Evolutionary conservation across 1,284 basidiomycete genomes (phyloP), one percentile per base, ranked within the genome.

Genomic region (Trametes versicolor): DNA sequence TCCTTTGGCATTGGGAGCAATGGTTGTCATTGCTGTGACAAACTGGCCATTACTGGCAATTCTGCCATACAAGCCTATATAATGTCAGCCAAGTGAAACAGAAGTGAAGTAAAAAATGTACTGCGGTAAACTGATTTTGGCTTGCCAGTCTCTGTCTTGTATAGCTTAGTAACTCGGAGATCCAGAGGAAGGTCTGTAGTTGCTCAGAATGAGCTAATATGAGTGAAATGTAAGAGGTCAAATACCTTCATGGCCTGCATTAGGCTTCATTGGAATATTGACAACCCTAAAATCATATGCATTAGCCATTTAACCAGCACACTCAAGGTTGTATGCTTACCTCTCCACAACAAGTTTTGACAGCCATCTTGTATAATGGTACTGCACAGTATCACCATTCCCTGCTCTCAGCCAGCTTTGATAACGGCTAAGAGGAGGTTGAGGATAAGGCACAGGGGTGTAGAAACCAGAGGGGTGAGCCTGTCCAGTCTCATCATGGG

Each of bases 21-120:
- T 77, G 1, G 69, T 77, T 2, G 90, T 91, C 76, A 88, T 77
- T 0, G 86, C 84, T 41, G 90, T 91, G 27, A 79, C 80, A 71
- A 92, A 91, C 39, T 83, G 77, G 1, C 77, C 76, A 19, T 83
- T 65, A 0, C 76, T 81, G 70, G 86, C 81, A 48, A 90, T 72
- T 45, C 90, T 81, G 25, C 83, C 83, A 72, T 84, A 91, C 19
- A 83, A 79, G 2, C 74, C 89, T 88, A 60, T 41, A 51, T 34
- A 5, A 12, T 17, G 15, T 51, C 13, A 21, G 39, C 36, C 23
- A 29, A 47, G 29, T 8, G 19, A 13, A 10, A 39, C 3, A 39
- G 37, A 4, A 39, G 15, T 12, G 15, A 17, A 39, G 37, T 34
- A 58, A 51, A 34, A 32, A 4, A 39, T 29, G 54, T 54, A 69